phyloP scores from a whole-genome alignment of 177 flowering plant species.

The Vitis hybrid region DNA sequence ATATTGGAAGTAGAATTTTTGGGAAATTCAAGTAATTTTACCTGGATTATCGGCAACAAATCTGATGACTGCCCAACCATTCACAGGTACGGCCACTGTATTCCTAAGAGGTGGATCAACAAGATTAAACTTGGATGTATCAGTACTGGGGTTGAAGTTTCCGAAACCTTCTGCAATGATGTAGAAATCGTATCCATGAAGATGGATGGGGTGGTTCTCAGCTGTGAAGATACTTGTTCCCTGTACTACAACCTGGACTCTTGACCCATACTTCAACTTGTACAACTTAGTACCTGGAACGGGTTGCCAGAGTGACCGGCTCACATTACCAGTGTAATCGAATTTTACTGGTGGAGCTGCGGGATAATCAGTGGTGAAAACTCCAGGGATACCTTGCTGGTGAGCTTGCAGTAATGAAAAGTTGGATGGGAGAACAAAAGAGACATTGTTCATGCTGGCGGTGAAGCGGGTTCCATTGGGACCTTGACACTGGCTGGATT shows the following conservation, averaged over 20 bases:
- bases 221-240: constrained; percentile 72
- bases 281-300: constrained; percentile 63
- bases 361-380: constrained; percentile 59
- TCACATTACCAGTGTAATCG: constrained; percentile 81
- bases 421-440: constrained; percentile 44
- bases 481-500: constrained; percentile 43
- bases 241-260: constrained; percentile 76
- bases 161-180: constrained; percentile 81
- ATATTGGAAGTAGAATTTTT: not conserved
- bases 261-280: constrained; percentile 63
- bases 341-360: constrained; percentile 57
- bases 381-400: constrained; percentile 37
- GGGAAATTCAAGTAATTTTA: constrained; percentile 17
- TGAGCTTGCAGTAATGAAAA: constrained; percentile 50
- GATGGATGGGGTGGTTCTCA: constrained; percentile 88
- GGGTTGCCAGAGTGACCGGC: constrained; percentile 76
- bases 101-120: constrained; percentile 84
- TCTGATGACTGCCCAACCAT: constrained; percentile 89
- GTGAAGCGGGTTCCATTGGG: constrained; percentile 60
- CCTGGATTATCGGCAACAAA: constrained; percentile 96
- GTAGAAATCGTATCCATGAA: constrained; percentile 91
- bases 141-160: constrained; percentile 63
- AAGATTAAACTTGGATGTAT: constrained; percentile 69
- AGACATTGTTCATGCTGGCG: constrained; percentile 61
- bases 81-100: constrained; percentile 74